Conservation (phyloP, 1,284 basidiomycete genomes). For the Mycena citricolor region DNA sequence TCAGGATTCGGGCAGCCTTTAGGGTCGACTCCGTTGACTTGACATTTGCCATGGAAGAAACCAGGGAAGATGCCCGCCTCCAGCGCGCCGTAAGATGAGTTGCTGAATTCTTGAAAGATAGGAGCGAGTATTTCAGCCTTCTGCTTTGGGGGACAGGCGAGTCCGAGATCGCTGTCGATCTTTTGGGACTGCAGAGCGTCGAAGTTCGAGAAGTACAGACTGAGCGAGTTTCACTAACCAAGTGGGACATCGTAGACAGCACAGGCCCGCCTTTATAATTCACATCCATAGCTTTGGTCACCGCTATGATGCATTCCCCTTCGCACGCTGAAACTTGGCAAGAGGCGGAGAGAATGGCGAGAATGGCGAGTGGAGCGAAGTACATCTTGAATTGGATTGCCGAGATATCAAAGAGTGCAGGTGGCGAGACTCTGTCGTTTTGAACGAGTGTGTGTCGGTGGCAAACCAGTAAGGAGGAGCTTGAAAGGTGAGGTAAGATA, state of each 20-base stretch:
- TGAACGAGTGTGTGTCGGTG: too few species aligned
- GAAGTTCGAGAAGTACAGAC: conserved; percentile 28
- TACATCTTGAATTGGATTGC: conserved; percentile 18
- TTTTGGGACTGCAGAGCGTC: conserved; percentile 29
- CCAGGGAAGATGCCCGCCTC: conserved; percentile 56
- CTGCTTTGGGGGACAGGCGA: conserved; percentile 29
- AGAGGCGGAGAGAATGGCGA: conserved; percentile 30
- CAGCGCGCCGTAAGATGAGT: conserved; percentile 44
- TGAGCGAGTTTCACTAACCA: conserved; percentile 39
- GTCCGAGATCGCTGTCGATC: conserved; percentile 35
- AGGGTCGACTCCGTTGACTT: conserved; percentile 55
- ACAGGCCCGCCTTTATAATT: conserved; percentile 51
- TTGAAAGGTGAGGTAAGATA: too few species aligned
- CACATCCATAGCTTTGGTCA: conserved; percentile 52
- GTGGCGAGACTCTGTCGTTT: too few species aligned
- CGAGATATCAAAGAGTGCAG: too few species aligned
- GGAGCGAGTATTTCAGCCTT: conserved; percentile 42
- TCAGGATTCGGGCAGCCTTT: conserved; percentile 74
- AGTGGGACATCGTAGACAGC: conserved; percentile 32
- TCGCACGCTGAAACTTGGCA: conserved; percentile 57
- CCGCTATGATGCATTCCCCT: conserved; percentile 61
- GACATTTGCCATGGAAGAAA: conserved; percentile 77
- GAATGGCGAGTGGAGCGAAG: conserved; percentile 15
- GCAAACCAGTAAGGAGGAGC: too few species aligned
- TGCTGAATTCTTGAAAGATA: conserved; percentile 45